These are phyloP conservation scores for Corymbia citriodora DNA, from an alignment of 441 rosid genomes.

Conservation along the genomic window DNA sequence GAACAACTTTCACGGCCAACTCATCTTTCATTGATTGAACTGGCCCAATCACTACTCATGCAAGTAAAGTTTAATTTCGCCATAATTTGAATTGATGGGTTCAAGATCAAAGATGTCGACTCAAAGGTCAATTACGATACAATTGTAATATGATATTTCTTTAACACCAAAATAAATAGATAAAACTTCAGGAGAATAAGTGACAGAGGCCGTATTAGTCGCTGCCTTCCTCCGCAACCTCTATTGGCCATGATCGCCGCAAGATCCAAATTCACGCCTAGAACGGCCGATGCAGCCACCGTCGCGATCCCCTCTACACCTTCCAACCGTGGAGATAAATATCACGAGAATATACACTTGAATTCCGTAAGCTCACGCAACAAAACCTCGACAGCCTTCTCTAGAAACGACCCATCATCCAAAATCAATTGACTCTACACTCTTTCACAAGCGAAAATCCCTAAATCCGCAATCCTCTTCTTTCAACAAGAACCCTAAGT, in stretches of 20 bases:
- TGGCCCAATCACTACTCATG: too few relatives aligned
- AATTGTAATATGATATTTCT: background rate
- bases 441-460: background rate
- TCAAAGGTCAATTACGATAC: background rate
- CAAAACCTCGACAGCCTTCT: background rate
- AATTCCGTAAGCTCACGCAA: background rate
- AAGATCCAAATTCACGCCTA: background rate
- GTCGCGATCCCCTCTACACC: background rate
- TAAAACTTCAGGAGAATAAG: too few relatives aligned
- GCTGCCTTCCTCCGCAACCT: background rate
- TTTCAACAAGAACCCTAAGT: background rate
- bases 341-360: background rate
- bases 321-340: background rate
- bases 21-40: too few relatives aligned
- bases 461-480: background rate
- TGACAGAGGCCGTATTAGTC: background rate
- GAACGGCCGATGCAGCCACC: background rate
- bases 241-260: background rate
- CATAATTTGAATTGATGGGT: too few relatives aligned
- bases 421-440: background rate
- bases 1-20: too few relatives aligned
- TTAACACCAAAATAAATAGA: background rate
- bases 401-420: background rate
- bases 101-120: too few relatives aligned
- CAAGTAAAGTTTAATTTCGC: too few relatives aligned